phyloP scores from a whole-genome alignment of 768 basidiomycete species.

The Suillus decipiens region DNA sequence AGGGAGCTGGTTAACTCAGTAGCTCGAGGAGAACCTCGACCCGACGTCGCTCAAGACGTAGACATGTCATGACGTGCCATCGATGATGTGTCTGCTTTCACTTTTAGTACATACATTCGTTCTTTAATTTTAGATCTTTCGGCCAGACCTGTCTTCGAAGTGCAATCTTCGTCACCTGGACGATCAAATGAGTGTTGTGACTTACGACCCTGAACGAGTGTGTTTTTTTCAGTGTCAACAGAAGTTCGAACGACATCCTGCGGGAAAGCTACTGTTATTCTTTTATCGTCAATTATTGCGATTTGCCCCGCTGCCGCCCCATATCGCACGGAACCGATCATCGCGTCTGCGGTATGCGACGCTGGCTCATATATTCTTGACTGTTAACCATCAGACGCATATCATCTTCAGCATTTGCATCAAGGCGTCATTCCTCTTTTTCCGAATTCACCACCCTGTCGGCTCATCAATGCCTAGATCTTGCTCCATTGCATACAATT shows the following conservation, averaged over 20 bases:
- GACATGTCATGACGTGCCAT: constrained; percentile 49
- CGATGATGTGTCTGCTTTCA: neutral
- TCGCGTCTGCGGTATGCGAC: neutral
- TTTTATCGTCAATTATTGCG: neutral
- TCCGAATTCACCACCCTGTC: neutral
- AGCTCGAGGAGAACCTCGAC: constrained; percentile 77
- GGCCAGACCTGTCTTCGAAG: neutral
- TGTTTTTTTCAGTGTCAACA: neutral
- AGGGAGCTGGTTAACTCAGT: constrained; percentile 89
- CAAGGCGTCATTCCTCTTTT: neutral
- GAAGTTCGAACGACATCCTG: neutral
- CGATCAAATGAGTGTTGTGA: neutral
- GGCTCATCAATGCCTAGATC: neutral
- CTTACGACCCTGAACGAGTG: neutral
- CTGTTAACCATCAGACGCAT: neutral
- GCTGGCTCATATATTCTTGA: neutral
- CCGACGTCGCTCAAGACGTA: constrained; percentile 64
- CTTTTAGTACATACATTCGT: neutral
- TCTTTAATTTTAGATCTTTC: neutral
- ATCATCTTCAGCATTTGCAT: neutral
- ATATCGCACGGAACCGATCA: neutral
- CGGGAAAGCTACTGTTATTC: neutral
- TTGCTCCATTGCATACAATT: neutral
- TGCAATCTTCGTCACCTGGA: neutral
- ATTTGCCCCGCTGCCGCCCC: neutral